Evolutionary conservation across 2,329 filamentous ascomycete species (phyloP).

Genomic region (Thelonectria blattea): DNA sequence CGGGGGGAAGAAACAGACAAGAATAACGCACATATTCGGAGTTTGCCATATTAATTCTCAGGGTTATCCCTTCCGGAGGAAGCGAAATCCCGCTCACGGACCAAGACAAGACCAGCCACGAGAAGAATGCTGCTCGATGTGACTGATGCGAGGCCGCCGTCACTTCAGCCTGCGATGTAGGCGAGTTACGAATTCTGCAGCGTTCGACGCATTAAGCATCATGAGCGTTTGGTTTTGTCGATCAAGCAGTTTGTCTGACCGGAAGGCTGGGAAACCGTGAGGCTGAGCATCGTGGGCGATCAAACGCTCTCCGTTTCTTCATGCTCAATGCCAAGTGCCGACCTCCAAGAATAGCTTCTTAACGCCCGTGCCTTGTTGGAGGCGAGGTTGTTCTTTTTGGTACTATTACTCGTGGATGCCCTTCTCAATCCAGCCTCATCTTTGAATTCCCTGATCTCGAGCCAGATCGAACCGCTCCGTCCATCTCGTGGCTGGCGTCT

Average conservation of each 20-base stretch:
- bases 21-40: conserved; percentile 5
- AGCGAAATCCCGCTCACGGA: background rate
- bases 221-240: background rate
- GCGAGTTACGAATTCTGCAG: background rate
- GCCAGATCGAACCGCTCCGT: background rate
- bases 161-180: conserved; percentile 1
- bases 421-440: no score
- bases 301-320: conserved; percentile 1
- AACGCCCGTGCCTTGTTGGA: background rate
- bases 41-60: conserved; percentile 15
- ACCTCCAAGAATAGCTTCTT: background rate
- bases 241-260: conserved; percentile 3
- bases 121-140: background rate
- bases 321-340: no score
- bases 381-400: background rate
- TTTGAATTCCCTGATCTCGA: background rate
- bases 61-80: conserved; percentile 2
- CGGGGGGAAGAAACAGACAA: background rate
- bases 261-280: conserved; percentile 2
- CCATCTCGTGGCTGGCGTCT: background rate
- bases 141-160: conserved; percentile 16
- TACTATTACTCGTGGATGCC: no score
- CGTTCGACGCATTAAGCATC: background rate
- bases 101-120: background rate
- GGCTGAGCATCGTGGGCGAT: conserved; percentile 7